A percentile compares a stretch with the other conserved stretches of the same genome.
Evolutionary conservation across 306 rosid species (phyloP).

Genomic region (Begonia loranthoides): DNA sequence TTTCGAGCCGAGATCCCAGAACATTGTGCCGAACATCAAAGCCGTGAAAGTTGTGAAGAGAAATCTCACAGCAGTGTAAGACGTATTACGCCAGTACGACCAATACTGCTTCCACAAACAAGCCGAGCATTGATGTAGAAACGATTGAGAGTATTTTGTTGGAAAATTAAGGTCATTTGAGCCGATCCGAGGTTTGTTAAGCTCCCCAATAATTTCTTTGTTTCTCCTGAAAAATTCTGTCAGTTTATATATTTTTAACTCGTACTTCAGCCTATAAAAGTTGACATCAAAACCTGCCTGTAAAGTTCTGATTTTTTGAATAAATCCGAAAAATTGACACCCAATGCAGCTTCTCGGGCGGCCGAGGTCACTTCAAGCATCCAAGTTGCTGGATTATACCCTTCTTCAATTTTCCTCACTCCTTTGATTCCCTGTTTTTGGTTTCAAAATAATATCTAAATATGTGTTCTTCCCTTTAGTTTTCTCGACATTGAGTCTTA

Average conservation of each 20-base stretch:
- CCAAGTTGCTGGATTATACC: slow-evolving; percentile 39
- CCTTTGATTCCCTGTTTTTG: slow-evolving; percentile 22
- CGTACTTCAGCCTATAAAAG: not conserved
- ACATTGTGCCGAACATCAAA: slow-evolving; percentile 38
- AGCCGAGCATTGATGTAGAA: slow-evolving; percentile 31
- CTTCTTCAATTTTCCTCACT: slow-evolving; percentile 17
- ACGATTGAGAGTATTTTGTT: slow-evolving; percentile 35
- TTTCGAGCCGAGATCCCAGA: slow-evolving; percentile 48
- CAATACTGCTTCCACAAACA: slow-evolving; percentile 61
- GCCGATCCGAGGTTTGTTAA: slow-evolving; percentile 36
- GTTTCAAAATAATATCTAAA: not conserved
- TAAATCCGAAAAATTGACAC: slow-evolving; percentile 17
- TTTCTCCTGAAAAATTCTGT: slow-evolving; percentile 37
- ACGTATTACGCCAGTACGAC: slow-evolving; percentile 56
- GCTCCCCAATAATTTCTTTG: slow-evolving; percentile 35
- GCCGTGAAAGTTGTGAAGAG: slow-evolving; percentile 26
- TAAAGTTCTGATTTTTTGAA: slow-evolving; percentile 23
- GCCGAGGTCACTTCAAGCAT: slow-evolving; percentile 33
- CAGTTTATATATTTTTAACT: not conserved
- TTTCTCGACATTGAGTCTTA: not conserved
- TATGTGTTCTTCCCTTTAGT: not conserved
- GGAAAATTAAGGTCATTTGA: slow-evolving; percentile 41
- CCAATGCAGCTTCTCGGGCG: slow-evolving; percentile 19
- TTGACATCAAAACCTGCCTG: slow-evolving; percentile 16
- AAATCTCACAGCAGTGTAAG: slow-evolving; percentile 44